A percentile compares a stretch with the other conserved stretches of the same genome.
Evolutionary conservation across 192 early-diverging fungal genomes (phyloP).

Genomic region (Coemansia sp.): DNA sequence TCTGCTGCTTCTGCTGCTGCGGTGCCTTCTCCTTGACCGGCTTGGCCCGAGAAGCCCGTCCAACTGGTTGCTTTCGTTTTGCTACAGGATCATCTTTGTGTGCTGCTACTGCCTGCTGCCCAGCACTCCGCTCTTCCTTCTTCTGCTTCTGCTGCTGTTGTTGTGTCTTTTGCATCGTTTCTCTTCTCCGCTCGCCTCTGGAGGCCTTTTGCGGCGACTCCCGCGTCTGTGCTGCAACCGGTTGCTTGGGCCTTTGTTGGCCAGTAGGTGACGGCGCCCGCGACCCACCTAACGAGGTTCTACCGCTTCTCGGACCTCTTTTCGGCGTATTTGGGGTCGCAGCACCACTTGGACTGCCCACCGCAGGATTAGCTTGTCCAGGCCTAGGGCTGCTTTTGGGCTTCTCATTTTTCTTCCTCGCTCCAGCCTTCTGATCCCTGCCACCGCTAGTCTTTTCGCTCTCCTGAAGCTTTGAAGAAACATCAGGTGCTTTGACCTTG

Average conservation of each 20-base stretch:
- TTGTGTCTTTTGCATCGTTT: background rate
- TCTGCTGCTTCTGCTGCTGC: background rate
- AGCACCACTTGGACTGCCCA: background rate
- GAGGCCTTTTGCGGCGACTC: background rate
- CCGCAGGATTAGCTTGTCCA: background rate
- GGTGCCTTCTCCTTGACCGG: background rate
- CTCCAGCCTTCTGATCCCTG: too few relatives aligned
- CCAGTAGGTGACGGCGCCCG: background rate
- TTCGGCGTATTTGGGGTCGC: background rate
- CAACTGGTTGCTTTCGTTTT: background rate
- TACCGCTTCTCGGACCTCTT: background rate
- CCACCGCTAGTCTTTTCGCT: too few relatives aligned
- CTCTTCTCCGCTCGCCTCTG: background rate
- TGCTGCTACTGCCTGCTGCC: background rate
- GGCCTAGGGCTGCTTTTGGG: background rate
- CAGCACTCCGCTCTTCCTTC: background rate
- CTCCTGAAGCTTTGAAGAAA: too few relatives aligned
- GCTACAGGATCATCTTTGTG: background rate
- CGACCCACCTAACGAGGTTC: background rate
- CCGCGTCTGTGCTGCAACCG: too few relatives aligned
- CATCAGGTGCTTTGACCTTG: too few relatives aligned
- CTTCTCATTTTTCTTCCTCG: too few relatives aligned
- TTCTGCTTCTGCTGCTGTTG: background rate
- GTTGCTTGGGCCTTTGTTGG: background rate
- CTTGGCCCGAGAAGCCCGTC: background rate